Evolutionary conservation across 2,329 filamentous ascomycete species (phyloP), one percentile per base, ranked within the genome.

Genomic region (Macroventuria anomochaeta): DNA sequence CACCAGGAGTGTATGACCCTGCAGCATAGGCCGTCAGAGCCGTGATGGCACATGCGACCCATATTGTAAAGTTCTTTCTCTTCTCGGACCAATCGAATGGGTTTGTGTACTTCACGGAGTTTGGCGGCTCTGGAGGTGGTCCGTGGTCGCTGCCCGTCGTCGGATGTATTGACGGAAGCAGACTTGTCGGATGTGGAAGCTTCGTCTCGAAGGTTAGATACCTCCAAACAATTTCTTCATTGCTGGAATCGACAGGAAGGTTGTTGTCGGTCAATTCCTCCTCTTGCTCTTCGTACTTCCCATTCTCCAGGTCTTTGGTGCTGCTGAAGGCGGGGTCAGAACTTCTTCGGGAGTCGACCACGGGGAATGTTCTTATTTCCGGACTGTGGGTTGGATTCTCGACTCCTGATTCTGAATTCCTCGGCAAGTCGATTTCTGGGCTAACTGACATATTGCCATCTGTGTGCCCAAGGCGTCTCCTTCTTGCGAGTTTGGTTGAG

Each of bases 11-110:
- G 73, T 95, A 95, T 2, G 90, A 84, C 3, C 92, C 92, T 0
- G 92, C 89, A 0, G 88, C 84, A 72, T 93, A 96, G 6, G 91
- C 91, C 0, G 91, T 90, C 43, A 93, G 76, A 17, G 85, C 82
- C 0, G 91, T 96, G 1, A 90, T 90, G 6, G 86, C 74, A 70
- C 89, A 96, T 7, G 89, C 90, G 11, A 96, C 80, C 66, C 81
- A 83, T 7, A 93, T 85, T 63, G 90, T 85, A 54, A 89, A 72
- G 20, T 80, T 81, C 71, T 97, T 97, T 55, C 86, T 85, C 38
- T 78, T 79, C 49, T 77, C 69, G 0, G 89, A 84, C 91, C 92
- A 96, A 8, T 82, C 79, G 59, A 91, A 87, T 0, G 93, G 93
- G 8, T 89, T 87, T 2, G 63, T 73, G 65, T 86, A 96, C 53